Conservation (phyloP, 306 rosid species). For the Rosa rugosa region DNA sequence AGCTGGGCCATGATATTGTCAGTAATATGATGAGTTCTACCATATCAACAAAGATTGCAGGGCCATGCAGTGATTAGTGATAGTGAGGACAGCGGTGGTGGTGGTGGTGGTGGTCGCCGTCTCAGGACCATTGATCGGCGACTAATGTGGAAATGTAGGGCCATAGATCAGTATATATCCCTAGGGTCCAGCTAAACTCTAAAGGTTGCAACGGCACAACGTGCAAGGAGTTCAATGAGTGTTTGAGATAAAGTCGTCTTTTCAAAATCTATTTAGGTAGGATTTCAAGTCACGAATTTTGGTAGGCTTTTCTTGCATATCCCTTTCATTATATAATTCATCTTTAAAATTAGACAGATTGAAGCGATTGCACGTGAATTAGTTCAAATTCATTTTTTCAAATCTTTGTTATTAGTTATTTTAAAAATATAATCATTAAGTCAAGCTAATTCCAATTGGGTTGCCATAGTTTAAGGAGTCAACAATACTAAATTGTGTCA, state of each 20-base stretch:
- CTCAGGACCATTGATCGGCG: neutral
- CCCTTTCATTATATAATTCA: neutral
- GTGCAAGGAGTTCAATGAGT: neutral
- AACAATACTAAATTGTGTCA: no score
- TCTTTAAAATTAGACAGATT: neutral
- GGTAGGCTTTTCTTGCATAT: neutral
- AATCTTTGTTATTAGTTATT: neutral
- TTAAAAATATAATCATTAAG: no score
- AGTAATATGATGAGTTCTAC: constrained; percentile 8
- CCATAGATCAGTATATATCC: neutral
- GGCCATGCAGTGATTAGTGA: neutral
- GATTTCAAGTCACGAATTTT: neutral
- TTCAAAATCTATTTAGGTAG: neutral
- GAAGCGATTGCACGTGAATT: neutral
- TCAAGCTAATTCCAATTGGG: no score
- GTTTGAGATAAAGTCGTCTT: neutral
- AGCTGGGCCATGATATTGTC: neutral
- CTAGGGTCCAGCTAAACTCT: neutral
- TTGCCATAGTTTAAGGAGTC: no score
- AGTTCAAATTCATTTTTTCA: no score
- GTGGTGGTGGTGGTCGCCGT: constrained; percentile 17
- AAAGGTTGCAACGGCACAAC: neutral
- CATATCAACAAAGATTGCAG: constrained; percentile 1
- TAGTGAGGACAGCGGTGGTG: constrained; percentile 9
- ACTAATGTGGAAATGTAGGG: neutral